Evolutionary conservation across 345 rosid genomes (phyloP).

Genomic region (Eucalyptus regnans): DNA sequence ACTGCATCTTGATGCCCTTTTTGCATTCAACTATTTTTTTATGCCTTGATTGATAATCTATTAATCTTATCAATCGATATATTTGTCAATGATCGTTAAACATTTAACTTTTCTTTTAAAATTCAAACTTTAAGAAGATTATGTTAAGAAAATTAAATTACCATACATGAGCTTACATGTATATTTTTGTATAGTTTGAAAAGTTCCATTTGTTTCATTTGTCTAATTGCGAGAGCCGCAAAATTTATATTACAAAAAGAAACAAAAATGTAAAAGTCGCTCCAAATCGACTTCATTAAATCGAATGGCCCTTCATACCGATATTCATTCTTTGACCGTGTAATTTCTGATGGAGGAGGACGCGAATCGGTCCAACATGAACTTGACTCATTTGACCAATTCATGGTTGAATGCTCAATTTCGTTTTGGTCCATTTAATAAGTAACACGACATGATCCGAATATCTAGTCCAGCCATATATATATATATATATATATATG

Average conservation of each 20-base stretch:
- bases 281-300: not conserved
- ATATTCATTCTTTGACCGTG: not conserved
- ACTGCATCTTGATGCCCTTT: fast-evolving
- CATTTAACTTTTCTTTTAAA: not conserved
- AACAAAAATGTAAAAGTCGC: not conserved
- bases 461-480: not conserved
- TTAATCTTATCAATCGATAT: not conserved
- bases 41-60: fast-evolving
- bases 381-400: not conserved
- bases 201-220: too few relatives aligned
- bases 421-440: not conserved
- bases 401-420: not conserved
- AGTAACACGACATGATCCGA: not conserved
- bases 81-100: fast-evolving
- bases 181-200: too few relatives aligned
- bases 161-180: not conserved
- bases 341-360: not conserved
- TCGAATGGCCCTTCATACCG: not conserved
- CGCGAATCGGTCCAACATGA: not conserved
- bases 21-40: fast-evolving
- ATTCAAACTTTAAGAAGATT: too few relatives aligned
- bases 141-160: fast-evolving
- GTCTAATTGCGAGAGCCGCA: fast-evolving
- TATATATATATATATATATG: fast-evolving
- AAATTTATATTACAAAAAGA: too few relatives aligned